A percentile compares a stretch with the other conserved stretches of the same genome.
Conservation (phyloP, 768 basidiomycete genomes). For the Amanita pseudoporphyria region DNA sequence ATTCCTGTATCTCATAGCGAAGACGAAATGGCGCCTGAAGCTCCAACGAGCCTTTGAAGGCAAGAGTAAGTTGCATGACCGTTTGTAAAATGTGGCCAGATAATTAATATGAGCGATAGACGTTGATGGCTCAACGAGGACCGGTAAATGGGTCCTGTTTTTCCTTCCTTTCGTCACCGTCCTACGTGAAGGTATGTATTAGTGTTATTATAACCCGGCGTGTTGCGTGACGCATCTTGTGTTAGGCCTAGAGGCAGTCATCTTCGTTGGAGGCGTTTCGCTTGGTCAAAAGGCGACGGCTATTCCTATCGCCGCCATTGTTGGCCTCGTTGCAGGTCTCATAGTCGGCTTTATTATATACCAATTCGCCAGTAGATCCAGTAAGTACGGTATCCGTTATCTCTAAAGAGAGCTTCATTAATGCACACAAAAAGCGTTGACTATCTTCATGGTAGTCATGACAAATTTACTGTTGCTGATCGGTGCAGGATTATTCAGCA, state of each 20-base stretch:
- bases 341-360: slow-evolving; percentile 72
- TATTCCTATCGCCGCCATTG: slow-evolving; percentile 86
- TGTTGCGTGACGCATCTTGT: not conserved
- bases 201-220: not conserved
- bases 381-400: slow-evolving; percentile 25
- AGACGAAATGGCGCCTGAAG: slow-evolving; percentile 92
- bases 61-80: slow-evolving; percentile 27
- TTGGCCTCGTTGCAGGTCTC: slow-evolving; percentile 73
- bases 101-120: slow-evolving; percentile 18
- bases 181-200: slow-evolving; percentile 66
- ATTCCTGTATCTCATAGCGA: slow-evolving; percentile 32
- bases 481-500: slow-evolving; percentile 88
- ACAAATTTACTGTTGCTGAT: slow-evolving; percentile 90
- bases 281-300: slow-evolving; percentile 73
- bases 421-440: slow-evolving; percentile 41
- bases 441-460: slow-evolving; percentile 84
- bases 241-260: slow-evolving; percentile 75
- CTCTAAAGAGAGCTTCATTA: not conserved
- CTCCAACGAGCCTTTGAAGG: slow-evolving; percentile 69
- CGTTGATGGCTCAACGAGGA: slow-evolving; percentile 36
- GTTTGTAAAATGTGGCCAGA: not conserved
- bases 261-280: slow-evolving; percentile 92
- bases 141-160: slow-evolving; percentile 83
- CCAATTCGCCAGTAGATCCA: slow-evolving; percentile 63
- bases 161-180: slow-evolving; percentile 87